Percentiles rank a stretch among this genome's conserved stretches.
phyloP scores from a whole-genome alignment of 306 rosid species.

The Begonia fuchsioides region DNA sequence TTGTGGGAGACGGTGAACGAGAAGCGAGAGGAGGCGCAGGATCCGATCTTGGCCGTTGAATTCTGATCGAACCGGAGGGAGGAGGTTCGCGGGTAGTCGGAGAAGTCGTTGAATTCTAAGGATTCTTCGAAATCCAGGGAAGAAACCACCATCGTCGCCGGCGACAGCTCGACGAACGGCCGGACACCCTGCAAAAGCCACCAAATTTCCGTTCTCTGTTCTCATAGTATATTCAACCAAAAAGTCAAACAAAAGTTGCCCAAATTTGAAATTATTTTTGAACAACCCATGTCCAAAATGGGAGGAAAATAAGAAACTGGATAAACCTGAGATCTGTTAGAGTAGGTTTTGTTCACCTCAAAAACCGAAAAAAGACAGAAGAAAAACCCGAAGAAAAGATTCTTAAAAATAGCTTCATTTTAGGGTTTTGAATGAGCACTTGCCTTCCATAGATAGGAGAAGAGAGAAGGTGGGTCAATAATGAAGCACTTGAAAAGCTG shows the following conservation, averaged over 20 bases:
- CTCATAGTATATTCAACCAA: too few relatives aligned
- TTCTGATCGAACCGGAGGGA: conserved; percentile 69
- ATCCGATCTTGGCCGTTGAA: conserved; percentile 57
- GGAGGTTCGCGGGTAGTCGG: conserved; percentile 64
- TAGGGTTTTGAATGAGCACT: neutral
- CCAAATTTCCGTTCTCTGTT: too few relatives aligned
- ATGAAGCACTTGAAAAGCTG: conserved; percentile 58
- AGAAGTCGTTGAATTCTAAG: conserved; percentile 47
- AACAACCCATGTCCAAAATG: too few relatives aligned
- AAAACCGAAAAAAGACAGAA: too few relatives aligned
- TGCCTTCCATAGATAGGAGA: conserved; percentile 95
- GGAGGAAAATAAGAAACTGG: too few relatives aligned
- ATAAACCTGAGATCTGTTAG: too few relatives aligned
- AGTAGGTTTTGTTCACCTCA: too few relatives aligned
- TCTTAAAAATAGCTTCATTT: too few relatives aligned
- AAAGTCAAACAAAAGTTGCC: too few relatives aligned
- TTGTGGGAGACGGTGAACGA: conserved; percentile 87
- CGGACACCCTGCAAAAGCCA: conserved; percentile 55
- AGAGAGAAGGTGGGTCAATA: conserved; percentile 88
- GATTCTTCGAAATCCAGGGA: conserved; percentile 80
- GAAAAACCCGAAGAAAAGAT: too few relatives aligned
- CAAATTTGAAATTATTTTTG: too few relatives aligned
- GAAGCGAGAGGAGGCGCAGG: conserved; percentile 88
- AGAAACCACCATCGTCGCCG: conserved; percentile 47
- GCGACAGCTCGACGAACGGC: conserved; percentile 71